These are phyloP conservation scores for Pythium plurisporium DNA, from an alignment of 352 stramenopile genomes.

Conservation along the genomic window DNA sequence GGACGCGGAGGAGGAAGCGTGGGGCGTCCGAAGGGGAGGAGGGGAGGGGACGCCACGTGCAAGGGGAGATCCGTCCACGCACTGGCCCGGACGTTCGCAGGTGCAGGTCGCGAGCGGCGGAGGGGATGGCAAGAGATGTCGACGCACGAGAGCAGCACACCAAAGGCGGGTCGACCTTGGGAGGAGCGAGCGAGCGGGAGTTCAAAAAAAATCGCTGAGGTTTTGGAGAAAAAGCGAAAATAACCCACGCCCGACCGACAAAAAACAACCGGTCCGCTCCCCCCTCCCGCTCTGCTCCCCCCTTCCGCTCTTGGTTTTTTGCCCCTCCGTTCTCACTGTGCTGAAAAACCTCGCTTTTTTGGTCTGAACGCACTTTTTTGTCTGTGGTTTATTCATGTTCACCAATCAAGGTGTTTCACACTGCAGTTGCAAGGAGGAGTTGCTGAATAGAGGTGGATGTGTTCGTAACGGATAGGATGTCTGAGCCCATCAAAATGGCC, in stretches of 20 bases:
- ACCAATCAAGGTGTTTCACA: constrained; percentile 17
- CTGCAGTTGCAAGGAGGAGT: constrained; percentile 1
- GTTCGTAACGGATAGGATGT: constrained; percentile 9
- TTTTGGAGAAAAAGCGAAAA: constrained; percentile 36
- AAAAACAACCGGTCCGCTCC: constrained; percentile 17
- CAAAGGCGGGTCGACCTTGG: constrained; percentile 15
- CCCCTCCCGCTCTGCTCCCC: neutral
- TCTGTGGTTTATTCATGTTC: constrained; percentile 10
- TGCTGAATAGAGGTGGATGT: neutral
- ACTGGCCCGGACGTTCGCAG: constrained; percentile 13
- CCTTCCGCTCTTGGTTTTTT: too few relatives aligned
- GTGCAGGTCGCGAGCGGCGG: constrained; percentile 10
- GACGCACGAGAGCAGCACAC: constrained; percentile 27
- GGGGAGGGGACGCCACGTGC: neutral
- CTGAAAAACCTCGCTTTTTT: constrained; percentile 25
- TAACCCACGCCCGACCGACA: constrained; percentile 20
- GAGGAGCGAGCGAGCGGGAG: constrained; percentile 12
- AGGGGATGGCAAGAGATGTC: constrained; percentile 27
- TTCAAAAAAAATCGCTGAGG: constrained; percentile 32
- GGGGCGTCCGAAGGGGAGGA: neutral
- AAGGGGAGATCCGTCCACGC: neutral
- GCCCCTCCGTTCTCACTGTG: neutral
- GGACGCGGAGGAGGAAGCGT: neutral
- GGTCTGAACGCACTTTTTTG: constrained; percentile 17
- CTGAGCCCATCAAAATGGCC: neutral